A percentile compares a stretch with the other conserved stretches of the same genome.
These are phyloP conservation scores for Paramecium biaurelia DNA, from an alignment of 73 alveolate genomes.

Conservation along the genomic window DNA sequence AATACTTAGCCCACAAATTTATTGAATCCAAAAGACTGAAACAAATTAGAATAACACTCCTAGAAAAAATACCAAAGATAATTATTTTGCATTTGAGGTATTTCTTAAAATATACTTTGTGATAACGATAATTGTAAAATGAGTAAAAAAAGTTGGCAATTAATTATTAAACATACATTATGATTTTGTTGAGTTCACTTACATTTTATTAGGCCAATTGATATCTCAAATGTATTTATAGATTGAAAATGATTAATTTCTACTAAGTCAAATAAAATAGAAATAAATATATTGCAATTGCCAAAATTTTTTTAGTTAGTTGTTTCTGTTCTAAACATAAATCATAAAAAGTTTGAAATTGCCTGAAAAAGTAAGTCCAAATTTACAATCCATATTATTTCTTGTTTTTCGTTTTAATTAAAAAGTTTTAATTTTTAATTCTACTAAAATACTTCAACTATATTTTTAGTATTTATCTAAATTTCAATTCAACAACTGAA, in stretches of 20 bases:
- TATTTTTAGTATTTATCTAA: neutral
- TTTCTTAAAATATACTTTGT: constrained; percentile 17
- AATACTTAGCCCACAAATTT: constrained; percentile 25
- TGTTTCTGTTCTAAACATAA: constrained; percentile 25
- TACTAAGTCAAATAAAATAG: neutral
- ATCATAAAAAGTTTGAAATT: neutral
- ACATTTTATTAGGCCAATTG: neutral
- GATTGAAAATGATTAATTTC: neutral
- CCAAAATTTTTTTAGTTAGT: constrained; percentile 10
- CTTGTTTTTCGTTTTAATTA: neutral
- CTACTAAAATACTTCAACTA: neutral
- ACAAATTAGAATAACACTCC: constrained; percentile 51
- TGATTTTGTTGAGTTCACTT: neutral
- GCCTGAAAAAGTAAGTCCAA: constrained; percentile 20
- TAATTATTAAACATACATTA: neutral
- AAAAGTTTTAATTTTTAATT: too few species aligned
- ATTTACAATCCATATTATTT: neutral
- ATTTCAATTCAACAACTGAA: neutral
- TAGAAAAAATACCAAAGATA: neutral
- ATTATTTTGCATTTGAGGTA: constrained; percentile 28
- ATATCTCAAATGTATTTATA: neutral
- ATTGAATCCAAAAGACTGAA: constrained; percentile 19
- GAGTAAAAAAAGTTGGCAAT: constrained; percentile 2
- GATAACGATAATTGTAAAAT: constrained; percentile 26
- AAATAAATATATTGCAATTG: neutral